Percentiles rank a stretch among this genome's conserved stretches.
Evolutionary conservation across 139 green algal species (phyloP).

Genomic region (Gonium pectorale): DNA sequence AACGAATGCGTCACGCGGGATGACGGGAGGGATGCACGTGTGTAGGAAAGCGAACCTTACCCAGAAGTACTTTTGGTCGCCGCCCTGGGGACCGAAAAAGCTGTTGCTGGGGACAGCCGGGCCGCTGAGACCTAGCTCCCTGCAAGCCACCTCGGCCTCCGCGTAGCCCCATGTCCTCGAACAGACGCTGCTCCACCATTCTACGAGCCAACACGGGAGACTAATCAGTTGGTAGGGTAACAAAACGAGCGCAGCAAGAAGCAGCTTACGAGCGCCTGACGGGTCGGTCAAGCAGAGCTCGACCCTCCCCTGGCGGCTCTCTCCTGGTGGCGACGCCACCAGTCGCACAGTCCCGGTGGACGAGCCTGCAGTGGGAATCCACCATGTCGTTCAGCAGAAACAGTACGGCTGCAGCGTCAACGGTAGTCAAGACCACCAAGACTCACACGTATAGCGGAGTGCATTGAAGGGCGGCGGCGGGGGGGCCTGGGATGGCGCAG

Average conservation of each 20-base stretch:
- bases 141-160: slow-evolving; percentile 20
- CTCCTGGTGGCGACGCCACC: not conserved
- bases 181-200: slow-evolving; percentile 26
- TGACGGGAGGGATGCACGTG: too few relatives aligned
- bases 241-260: not conserved
- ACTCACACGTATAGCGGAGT: not conserved
- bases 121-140: not conserved
- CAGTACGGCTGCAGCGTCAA: too few relatives aligned
- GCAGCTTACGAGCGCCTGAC: not conserved
- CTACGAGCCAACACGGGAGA: not conserved
- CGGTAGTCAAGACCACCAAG: not conserved
- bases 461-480: slow-evolving; percentile 9
- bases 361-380: too few relatives aligned
- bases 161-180: slow-evolving; percentile 1
- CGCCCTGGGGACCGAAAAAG: not conserved
- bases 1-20: too few relatives aligned
- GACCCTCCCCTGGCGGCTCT: not conserved
- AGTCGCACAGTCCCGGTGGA: not conserved
- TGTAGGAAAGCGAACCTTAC: not conserved
- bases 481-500: not conserved
- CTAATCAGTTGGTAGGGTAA: not conserved
- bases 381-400: too few relatives aligned
- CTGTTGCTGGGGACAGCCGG: not conserved
- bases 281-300: slow-evolving; percentile 13
- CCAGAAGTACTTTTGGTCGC: slow-evolving; percentile 18